Evolutionary conservation across 2,329 filamentous ascomycete genomes (phyloP).

Genomic region (Microsporum audouinii): DNA sequence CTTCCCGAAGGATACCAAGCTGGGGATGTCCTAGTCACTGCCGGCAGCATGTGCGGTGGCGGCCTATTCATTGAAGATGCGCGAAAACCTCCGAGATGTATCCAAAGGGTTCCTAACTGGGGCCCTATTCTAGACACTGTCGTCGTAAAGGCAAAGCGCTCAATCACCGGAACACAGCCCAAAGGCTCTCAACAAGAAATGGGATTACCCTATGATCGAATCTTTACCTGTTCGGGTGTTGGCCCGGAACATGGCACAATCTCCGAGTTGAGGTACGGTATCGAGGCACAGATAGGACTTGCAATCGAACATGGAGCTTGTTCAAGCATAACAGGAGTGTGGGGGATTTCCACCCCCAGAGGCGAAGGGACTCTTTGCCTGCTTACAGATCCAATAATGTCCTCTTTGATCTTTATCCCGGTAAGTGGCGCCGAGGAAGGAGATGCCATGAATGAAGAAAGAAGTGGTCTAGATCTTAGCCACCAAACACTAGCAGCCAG

Average conservation of each 20-base stretch:
- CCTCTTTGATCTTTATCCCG: constrained; percentile 29
- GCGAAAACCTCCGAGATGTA: constrained; percentile 42
- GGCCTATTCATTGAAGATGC: constrained; percentile 60
- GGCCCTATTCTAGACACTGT: constrained; percentile 42
- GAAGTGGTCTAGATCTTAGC: constrained; percentile 31
- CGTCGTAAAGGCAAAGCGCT: constrained; percentile 20
- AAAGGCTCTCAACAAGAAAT: constrained; percentile 6
- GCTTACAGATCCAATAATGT: constrained; percentile 32
- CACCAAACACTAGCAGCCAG: constrained; percentile 36
- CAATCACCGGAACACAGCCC: constrained; percentile 5
- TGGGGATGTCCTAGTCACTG: constrained; percentile 67
- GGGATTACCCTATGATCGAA: constrained; percentile 38
- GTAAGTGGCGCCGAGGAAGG: constrained; percentile 29
- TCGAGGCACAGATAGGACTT: constrained; percentile 54
- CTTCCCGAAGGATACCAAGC: constrained; percentile 49
- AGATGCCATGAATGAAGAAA: constrained; percentile 28
- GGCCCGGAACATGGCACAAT: constrained; percentile 49
- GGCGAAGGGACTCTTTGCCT: constrained; percentile 30
- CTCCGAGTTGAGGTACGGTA: constrained; percentile 57
- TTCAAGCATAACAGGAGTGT: constrained; percentile 32
- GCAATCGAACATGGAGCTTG: constrained; percentile 32
- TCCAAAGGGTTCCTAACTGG: constrained; percentile 54
- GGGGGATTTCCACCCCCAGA: constrained; percentile 30
- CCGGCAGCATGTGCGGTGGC: constrained; percentile 67
- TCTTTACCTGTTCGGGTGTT: constrained; percentile 58